phyloP scores from a whole-genome alignment of 1,139 yeast genomes.

The Chernovozyma sophiae-reginae region DNA sequence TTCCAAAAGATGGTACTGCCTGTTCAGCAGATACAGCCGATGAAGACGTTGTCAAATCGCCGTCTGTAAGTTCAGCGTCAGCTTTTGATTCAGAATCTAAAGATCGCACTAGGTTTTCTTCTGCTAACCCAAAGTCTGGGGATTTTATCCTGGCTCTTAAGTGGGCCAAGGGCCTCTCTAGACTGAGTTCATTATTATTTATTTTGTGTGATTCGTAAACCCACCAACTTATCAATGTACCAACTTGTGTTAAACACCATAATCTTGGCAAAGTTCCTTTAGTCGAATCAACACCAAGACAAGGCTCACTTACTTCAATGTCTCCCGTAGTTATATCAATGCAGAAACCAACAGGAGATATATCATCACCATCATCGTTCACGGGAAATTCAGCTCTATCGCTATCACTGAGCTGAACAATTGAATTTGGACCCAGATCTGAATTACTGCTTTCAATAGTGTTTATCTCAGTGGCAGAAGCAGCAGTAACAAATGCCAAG shows the following conservation, averaged over 20 bases:
- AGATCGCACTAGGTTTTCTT: not conserved
- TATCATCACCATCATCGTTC: conserved; percentile 61
- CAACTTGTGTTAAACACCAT: conserved; percentile 60
- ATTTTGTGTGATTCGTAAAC: conserved; percentile 50
- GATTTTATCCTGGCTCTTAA: not conserved
- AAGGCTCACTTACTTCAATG: conserved; percentile 45
- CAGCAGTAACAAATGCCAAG: conserved; percentile 47
- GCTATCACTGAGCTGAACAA: conserved; percentile 57
- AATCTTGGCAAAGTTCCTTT: conserved; percentile 56
- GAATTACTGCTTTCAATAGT: conserved; percentile 29
- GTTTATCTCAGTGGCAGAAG: conserved; percentile 58
- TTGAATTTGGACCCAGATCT: conserved; percentile 15
- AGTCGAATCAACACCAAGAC: conserved; percentile 52
- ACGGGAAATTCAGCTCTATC: conserved; percentile 71
- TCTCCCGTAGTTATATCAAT: conserved; percentile 50
- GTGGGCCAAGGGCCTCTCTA: conserved; percentile 9
- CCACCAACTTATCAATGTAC: conserved; percentile 62
- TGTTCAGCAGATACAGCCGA: not conserved
- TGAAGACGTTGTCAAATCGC: not conserved
- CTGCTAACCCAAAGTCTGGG: not conserved
- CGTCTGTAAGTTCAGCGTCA: not conserved
- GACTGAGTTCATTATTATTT: conserved; percentile 22
- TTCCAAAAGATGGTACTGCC: not conserved
- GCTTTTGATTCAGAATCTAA: not conserved
- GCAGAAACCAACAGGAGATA: conserved; percentile 66